Base-by-base conservation (phyloP, 169 alveolate species). In the Plasmodium coatneyi region DNA sequence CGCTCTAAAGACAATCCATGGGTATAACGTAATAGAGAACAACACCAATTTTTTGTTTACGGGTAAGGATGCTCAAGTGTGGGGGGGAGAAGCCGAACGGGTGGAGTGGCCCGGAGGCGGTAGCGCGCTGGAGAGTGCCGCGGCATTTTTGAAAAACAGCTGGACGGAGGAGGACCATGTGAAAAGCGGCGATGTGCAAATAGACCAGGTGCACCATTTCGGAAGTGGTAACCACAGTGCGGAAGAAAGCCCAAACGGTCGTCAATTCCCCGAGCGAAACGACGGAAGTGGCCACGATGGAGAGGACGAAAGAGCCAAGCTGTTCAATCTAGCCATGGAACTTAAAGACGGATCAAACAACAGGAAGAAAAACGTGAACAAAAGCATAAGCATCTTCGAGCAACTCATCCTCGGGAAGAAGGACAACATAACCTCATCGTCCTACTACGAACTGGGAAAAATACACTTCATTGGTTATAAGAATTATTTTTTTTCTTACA, bases 401-500 rank as follows among this genome's bases (percentile, higher is more conserved):
- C 39, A 80, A 4, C 81, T 91, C 25, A 10, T 89, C 80, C 25
- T 16, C 1, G 52, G 41, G 0, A 72, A 80, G 36, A 78, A 39
- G 14, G 95, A 91, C 74, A 28, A 71, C 9, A 91, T 91, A 41
- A 81, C 95, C 34, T 36, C 92, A 34, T 43, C 83, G 10, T 80
- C 95, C 22, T 91, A 66, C 43, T 91, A 91, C 28, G 92, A 91
- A 39, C 54, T 91, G 39, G 95, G 95, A 3, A 91, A 91, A 49
- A 91, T 91, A 41, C 76, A 70, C 25, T 91, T 91, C 81, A 30
- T 70, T 22, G 95, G 95, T 0, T 91, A 34, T 34, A 71, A 91
- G n/a, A 80, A 71, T 46, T 56, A 52, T 91, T 87, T 87, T 22
- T 91, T 91, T 81, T 41, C 41, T 4, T 81, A 91, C 43, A 91